Percentiles rank a stretch among this genome's conserved stretches.
Conservation (phyloP, 2,329 filamentous ascomycete genomes). For the Macrophomina phaseolina region DNA sequence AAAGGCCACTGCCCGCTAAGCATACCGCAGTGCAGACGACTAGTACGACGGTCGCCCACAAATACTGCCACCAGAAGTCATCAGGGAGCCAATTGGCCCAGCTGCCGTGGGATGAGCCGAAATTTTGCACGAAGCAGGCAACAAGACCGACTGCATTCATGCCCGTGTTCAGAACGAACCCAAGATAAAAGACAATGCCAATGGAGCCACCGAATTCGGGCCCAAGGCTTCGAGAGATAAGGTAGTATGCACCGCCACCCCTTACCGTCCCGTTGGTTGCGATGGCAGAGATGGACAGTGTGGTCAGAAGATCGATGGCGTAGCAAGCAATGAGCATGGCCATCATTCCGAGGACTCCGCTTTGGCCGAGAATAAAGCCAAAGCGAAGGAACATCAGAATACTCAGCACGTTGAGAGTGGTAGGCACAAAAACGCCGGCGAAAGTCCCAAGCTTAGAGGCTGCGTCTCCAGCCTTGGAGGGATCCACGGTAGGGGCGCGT, state of each 20-base stretch:
- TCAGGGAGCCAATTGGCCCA: conserved; percentile 68
- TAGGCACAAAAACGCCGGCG: conserved; percentile 74
- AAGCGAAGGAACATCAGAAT: conserved; percentile 94
- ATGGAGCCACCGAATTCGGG: conserved; percentile 91
- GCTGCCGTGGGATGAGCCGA: conserved; percentile 64
- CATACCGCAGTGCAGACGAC: conserved; percentile 76
- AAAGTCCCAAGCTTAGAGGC: conserved; percentile 72
- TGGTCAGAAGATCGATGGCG: conserved; percentile 80
- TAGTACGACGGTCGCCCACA: conserved; percentile 74
- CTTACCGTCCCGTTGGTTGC: conserved; percentile 89
- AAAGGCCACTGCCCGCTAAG: conserved; percentile 78
- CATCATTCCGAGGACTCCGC: conserved; percentile 79
- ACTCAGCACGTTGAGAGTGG: conserved; percentile 86
- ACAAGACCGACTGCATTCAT: conserved; percentile 87
- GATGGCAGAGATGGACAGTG: conserved; percentile 84
- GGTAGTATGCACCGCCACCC: conserved; percentile 85
- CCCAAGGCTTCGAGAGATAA: conserved; percentile 84
- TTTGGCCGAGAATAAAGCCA: conserved; percentile 80
- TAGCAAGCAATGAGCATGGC: conserved; percentile 79
- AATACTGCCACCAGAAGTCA: conserved; percentile 77
- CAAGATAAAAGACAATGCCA: conserved; percentile 86
- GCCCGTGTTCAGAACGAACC: conserved; percentile 84
- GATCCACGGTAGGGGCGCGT: background rate
- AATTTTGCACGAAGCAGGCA: conserved; percentile 79
- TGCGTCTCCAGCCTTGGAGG: background rate